Conservation (phyloP, 208 protist species). For the Trypanosoma brucei region DNA sequence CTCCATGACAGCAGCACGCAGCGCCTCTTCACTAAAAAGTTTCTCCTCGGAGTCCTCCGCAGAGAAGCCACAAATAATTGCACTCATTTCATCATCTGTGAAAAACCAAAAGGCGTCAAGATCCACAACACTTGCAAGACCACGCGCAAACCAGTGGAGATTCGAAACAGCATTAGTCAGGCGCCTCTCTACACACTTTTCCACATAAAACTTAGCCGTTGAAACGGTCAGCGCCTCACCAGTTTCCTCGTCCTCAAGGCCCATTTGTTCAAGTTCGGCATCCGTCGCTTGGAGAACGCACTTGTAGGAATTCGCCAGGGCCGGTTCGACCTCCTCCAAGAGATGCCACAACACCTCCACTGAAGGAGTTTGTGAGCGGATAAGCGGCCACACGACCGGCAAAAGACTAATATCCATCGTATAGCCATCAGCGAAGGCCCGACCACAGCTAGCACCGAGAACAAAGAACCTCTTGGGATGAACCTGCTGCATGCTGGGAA, state of each 20-base stretch:
- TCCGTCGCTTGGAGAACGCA: slow-evolving; percentile 30
- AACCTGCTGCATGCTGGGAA: slow-evolving; percentile 46
- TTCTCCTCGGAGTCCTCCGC: slow-evolving; percentile 18
- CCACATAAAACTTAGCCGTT: slow-evolving; percentile 34
- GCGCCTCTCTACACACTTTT: slow-evolving; percentile 17
- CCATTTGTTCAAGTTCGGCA: slow-evolving; percentile 46
- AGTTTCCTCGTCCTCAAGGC: slow-evolving; percentile 45
- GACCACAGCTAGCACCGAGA: slow-evolving; percentile 59
- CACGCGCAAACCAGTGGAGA: slow-evolving; percentile 52
- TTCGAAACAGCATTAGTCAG: slow-evolving; percentile 45
- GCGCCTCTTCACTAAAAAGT: slow-evolving; percentile 65
- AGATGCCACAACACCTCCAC: slow-evolving; percentile 13
- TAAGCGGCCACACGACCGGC: slow-evolving; percentile 48
- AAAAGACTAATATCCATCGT: slow-evolving; percentile 53
- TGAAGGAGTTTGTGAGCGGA: slow-evolving; percentile 18
- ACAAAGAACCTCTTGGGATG: slow-evolving; percentile 61
- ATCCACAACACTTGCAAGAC: slow-evolving; percentile 62
- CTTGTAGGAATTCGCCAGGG: slow-evolving; percentile 39
- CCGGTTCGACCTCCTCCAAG: slow-evolving; percentile 49
- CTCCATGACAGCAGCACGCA: slow-evolving; percentile 44
- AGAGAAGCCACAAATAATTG: slow-evolving; percentile 44
- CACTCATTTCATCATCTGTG: slow-evolving; percentile 45
- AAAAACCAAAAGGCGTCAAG: slow-evolving; percentile 45
- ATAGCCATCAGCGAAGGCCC: slow-evolving; percentile 78
- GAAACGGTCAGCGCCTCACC: slow-evolving; percentile 28